phyloP scores from a whole-genome alignment of 208 protist species.

The Herpetomonas tarakana region DNA sequence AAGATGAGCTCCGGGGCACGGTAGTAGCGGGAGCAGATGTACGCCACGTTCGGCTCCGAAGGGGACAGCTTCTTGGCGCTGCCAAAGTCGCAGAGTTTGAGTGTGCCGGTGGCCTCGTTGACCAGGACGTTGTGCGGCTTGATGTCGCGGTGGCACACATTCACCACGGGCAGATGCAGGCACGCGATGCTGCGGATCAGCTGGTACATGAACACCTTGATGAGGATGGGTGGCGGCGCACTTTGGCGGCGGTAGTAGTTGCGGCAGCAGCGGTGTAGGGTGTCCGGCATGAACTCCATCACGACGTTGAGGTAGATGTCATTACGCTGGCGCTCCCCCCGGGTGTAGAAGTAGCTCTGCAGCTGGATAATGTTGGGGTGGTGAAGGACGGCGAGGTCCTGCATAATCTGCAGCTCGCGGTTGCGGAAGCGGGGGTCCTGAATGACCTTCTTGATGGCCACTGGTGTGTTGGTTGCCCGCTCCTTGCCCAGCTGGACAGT shows the following conservation, averaged over 20 bases:
- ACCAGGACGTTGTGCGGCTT: constrained; percentile 99
- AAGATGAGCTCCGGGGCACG: constrained; percentile 99
- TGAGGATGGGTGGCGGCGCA: constrained; percentile 55
- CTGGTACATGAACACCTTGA: constrained; percentile 88
- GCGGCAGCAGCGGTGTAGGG: constrained; percentile 93
- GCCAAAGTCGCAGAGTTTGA: constrained; percentile 98
- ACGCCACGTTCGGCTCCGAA: constrained; percentile 97
- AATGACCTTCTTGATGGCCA: constrained; percentile 92
- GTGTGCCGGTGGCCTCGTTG: constrained; percentile 93
- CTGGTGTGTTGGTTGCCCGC: constrained; percentile 45
- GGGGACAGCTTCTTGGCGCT: constrained; percentile 99
- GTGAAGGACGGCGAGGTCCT: constrained; percentile 81
- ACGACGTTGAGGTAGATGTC: constrained; percentile 99
- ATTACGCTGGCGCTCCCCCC: constrained; percentile 87
- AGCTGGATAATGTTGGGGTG: constrained; percentile 95
- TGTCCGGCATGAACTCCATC: constrained; percentile 99
- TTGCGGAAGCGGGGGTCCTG: constrained; percentile 99
- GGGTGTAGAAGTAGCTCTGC: constrained; percentile 96
- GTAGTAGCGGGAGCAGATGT: constrained; percentile 99
- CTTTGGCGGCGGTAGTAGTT: constrained; percentile 93
- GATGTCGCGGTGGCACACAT: constrained; percentile 97
- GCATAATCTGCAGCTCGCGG: constrained; percentile 93
- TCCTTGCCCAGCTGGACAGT: constrained; percentile 93
- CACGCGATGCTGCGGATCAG: constrained; percentile 92
- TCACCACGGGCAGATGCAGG: constrained; percentile 93